Evolutionary conservation across 1,284 basidiomycete genomes (phyloP).

Genomic region (Austroboletus olivaceoglutinosus): DNA sequence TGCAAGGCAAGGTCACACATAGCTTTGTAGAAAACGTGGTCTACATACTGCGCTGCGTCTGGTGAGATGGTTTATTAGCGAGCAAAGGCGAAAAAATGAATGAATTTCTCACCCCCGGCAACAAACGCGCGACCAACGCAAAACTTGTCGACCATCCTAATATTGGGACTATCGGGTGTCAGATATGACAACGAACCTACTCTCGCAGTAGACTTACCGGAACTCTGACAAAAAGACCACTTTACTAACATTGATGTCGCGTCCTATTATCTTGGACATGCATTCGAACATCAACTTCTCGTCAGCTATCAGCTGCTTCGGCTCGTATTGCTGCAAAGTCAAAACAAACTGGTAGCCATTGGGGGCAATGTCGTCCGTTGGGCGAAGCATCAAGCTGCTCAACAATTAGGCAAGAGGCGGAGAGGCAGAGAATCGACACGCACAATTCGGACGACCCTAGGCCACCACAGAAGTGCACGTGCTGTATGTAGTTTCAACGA

Average conservation of each 20-base stretch:
- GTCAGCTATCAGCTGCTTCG: slow-evolving; percentile 28
- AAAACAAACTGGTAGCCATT: slow-evolving; percentile 37
- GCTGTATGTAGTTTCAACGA: slow-evolving; percentile 10
- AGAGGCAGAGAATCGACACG: not conserved
- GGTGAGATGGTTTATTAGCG: not conserved
- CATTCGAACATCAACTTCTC: slow-evolving; percentile 13
- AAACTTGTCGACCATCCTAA: slow-evolving; percentile 34
- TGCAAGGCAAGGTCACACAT: slow-evolving; percentile 14
- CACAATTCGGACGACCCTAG: not conserved
- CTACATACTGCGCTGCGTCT: slow-evolving; percentile 23
- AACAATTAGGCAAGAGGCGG: not conserved
- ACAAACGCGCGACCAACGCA: slow-evolving; percentile 33
- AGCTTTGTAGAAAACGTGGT: not conserved
- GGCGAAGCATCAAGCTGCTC: not conserved
- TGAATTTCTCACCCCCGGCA: slow-evolving; percentile 31
- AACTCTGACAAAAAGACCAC: slow-evolving; percentile 19
- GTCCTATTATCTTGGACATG: slow-evolving; percentile 16
- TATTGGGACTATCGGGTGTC: slow-evolving; percentile 24
- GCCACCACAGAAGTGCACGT: slow-evolving; percentile 33
- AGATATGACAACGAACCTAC: not conserved
- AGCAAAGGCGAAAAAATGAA: slow-evolving; percentile 14
- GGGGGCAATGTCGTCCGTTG: slow-evolving; percentile 14
- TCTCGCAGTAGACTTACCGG: slow-evolving; percentile 15
- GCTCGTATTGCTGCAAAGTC: slow-evolving; percentile 25
- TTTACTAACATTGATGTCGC: slow-evolving; percentile 18